Evolutionary conservation across 179 eudicot genomes (phyloP), one percentile per base, ranked within the genome.

Genomic region (Sideroxylon spinosum): DNA sequence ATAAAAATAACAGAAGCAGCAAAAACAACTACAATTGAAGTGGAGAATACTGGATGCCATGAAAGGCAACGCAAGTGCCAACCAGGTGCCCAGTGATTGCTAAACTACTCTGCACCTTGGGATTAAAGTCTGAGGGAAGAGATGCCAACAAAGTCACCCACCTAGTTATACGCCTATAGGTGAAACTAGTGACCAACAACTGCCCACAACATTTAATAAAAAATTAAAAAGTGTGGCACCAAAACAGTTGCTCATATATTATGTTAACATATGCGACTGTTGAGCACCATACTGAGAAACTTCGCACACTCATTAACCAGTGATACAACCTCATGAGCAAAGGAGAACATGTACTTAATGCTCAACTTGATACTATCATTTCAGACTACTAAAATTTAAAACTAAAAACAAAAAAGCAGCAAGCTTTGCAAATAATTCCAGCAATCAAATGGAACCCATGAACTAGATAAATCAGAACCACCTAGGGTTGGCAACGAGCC

Each of bases 61-160:
- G 37, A 22, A 74, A 13, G 62, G 37, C 56, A 73, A 64, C 22
- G 44, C 14, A 74, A 76, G 26, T 32, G 61, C 19, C 28, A 26
- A 52, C 20, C 73, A 65, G n/a, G 52, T 66, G 52, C 29, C 23
- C 48, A 74, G 1, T 53, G 46, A 66, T 74, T 65, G 16, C 26
- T 46, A 65, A 37, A 65, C 77, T 29, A 22, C 7, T 14, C 28
- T 29, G 22, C 16, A 63, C 49, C 19, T 66, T 16, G 3, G 78
- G 32, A 74, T 74, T 66, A 74, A 56, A 60, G 14, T 37, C 46
- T 16, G 7, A 68, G 46, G 68, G 44, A 78, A 59, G 0, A n/a
- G n/a, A 29, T 17, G 22, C 59, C 12, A 8, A 69, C 44, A n/a
- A 6, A 32, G 25, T 44, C 26, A 46, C 23, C 49, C 69, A 59